Conservation (phyloP, 371 early-diverging fungal genomes). For the Batkoa obscura region DNA sequence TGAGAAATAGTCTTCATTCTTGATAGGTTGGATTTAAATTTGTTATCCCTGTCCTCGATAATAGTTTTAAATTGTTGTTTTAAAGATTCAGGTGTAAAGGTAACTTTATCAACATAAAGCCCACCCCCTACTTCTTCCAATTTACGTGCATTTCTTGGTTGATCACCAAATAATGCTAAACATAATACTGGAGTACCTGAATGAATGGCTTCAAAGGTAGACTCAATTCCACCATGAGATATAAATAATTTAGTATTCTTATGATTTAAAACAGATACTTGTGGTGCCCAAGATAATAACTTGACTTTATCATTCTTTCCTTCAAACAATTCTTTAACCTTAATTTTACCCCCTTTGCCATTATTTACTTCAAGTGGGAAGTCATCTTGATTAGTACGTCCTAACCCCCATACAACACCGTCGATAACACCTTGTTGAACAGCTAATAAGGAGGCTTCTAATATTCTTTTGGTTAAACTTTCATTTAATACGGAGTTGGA, state of each 20-base stretch:
- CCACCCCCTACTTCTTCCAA: not conserved
- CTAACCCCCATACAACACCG: conserved; percentile 3
- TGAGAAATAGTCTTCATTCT: not conserved
- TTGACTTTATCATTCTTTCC: not conserved
- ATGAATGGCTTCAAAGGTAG: not conserved
- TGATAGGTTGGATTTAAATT: not conserved
- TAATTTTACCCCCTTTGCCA: not conserved
- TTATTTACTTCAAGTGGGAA: not conserved
- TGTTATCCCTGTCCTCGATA: not conserved
- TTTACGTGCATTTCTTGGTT: conserved; percentile 1
- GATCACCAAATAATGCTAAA: not conserved
- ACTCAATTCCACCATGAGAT: conserved; percentile 6
- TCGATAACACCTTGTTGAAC: not conserved
- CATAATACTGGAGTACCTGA: conserved; percentile 4
- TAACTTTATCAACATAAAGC: not conserved
- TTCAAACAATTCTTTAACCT: not conserved
- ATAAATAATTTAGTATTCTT: not conserved
- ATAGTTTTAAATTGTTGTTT: not conserved
- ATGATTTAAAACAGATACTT: conserved; percentile 2
- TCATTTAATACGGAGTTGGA: not conserved
- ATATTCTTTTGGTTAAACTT: not conserved
- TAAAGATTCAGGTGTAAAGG: not conserved
- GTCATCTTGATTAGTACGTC: not conserved
- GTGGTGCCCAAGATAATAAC: not conserved
- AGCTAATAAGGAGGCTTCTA: not conserved